A percentile compares a stretch with the other conserved stretches of the same genome.
These are phyloP conservation scores for Chalaropsis thielavioides DNA, from an alignment of 2,329 filamentous ascomycete species.

Conservation along the genomic window DNA sequence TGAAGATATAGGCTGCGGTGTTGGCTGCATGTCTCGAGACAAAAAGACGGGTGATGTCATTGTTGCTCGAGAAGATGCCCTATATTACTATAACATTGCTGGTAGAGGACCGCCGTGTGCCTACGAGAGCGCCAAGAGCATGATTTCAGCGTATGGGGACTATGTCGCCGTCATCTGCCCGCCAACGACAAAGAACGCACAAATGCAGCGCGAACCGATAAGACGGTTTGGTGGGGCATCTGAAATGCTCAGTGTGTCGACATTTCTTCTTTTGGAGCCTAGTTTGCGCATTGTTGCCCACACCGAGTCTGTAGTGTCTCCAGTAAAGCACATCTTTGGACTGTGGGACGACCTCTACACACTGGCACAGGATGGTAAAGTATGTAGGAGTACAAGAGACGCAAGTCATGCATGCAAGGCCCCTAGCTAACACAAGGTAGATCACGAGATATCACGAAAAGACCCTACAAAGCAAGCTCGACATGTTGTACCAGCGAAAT, in stretches of 20 bases:
- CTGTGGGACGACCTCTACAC: conserved; percentile 88
- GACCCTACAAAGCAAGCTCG: conserved; percentile 73
- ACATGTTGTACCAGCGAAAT: conserved; percentile 87
- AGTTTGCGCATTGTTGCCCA: conserved; percentile 82
- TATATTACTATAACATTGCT: conserved; percentile 81
- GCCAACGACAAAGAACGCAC: conserved; percentile 28
- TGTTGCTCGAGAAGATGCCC: conserved; percentile 85
- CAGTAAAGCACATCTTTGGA: conserved; percentile 64
- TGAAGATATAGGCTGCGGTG: conserved; percentile 76
- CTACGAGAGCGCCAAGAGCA: conserved; percentile 80
- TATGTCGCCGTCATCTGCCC: conserved; percentile 82
- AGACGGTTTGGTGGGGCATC: conserved; percentile 59
- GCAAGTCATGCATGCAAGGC: background rate
- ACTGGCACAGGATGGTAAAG: conserved; percentile 85
- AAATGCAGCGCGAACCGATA: conserved; percentile 14
- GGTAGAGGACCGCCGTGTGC: conserved; percentile 78
- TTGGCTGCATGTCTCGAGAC: conserved; percentile 92
- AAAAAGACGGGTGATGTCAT: conserved; percentile 68
- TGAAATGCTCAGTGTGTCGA: conserved; percentile 74
- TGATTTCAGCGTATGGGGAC: conserved; percentile 64
- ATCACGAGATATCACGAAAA: conserved; percentile 85
- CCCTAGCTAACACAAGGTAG: conserved; percentile 28
- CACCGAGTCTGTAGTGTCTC: conserved; percentile 68
- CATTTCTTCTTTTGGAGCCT: conserved; percentile 81
- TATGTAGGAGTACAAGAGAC: conserved; percentile 26